Evolutionary conservation across 2,329 filamentous ascomycete genomes (phyloP).

Genomic region (Diplodia corticola): DNA sequence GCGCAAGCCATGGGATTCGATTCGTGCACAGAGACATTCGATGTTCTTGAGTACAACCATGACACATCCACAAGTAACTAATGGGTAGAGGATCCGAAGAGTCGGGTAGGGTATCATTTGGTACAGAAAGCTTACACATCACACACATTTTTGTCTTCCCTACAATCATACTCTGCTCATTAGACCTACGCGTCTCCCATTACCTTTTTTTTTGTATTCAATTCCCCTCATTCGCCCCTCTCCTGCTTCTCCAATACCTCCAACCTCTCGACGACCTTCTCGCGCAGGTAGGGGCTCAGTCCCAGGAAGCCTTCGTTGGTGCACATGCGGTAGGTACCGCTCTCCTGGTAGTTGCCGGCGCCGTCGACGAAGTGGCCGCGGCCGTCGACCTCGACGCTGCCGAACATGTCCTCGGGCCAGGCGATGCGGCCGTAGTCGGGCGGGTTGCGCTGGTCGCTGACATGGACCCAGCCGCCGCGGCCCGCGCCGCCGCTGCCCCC

Average conservation of each 20-base stretch:
- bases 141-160: not conserved
- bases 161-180: too few species aligned
- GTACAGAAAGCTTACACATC: not conserved
- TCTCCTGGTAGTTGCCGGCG: conserved; percentile 60
- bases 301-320: conserved; percentile 61
- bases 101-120: not conserved
- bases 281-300: conserved; percentile 50
- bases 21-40: too few species aligned
- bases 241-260: conserved; percentile 29
- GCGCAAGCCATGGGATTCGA: too few species aligned
- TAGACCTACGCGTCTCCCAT: too few species aligned
- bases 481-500: conserved; percentile 60
- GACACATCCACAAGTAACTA: not conserved
- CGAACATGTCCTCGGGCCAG: conserved; percentile 67
- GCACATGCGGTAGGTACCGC: conserved; percentile 62
- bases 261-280: conserved; percentile 52
- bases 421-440: conserved; percentile 66
- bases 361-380: conserved; percentile 58
- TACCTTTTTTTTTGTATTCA: too few species aligned
- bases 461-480: conserved; percentile 62
- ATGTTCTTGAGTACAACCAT: not conserved
- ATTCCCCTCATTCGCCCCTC: not conserved
- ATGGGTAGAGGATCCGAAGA: not conserved
- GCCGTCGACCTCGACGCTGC: conserved; percentile 62
- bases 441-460: conserved; percentile 61